Conservation (phyloP, 2,329 filamentous ascomycete species). For the Hyphodiscus sp. region DNA sequence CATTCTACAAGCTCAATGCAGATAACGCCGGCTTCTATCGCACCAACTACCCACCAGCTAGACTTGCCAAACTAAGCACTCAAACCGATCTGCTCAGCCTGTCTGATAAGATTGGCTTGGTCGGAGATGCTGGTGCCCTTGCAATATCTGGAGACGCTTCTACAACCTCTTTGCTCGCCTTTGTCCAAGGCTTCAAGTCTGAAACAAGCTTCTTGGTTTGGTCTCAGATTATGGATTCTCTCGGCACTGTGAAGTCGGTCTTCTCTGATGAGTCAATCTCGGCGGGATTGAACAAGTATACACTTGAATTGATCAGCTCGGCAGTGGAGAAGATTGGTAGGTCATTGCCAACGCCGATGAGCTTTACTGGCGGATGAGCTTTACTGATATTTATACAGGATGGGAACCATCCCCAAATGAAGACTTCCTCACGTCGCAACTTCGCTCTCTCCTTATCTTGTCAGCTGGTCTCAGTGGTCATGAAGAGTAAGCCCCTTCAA, state of each 20-base stretch:
- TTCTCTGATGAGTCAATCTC: slow-evolving; percentile 70
- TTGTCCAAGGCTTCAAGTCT: slow-evolving; percentile 75
- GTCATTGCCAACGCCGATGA: neutral
- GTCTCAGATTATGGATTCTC: slow-evolving; percentile 73
- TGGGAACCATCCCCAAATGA: slow-evolving; percentile 79
- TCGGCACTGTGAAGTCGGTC: slow-evolving; percentile 73
- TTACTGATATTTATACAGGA: slow-evolving; percentile 30
- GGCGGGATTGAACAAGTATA: slow-evolving; percentile 70
- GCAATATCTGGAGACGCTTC: slow-evolving; percentile 81
- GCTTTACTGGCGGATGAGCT: too few relatives aligned
- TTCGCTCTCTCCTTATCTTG: slow-evolving; percentile 74
- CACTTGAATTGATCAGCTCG: slow-evolving; percentile 66
- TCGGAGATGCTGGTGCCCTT: slow-evolving; percentile 84
- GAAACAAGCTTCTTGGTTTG: slow-evolving; percentile 87
- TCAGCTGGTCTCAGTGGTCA: slow-evolving; percentile 73
- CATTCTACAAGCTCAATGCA: slow-evolving; percentile 92
- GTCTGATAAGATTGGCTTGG: slow-evolving; percentile 87
- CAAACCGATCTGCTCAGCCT: slow-evolving; percentile 70
- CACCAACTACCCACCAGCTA: slow-evolving; percentile 83
- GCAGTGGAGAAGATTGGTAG: slow-evolving; percentile 65
- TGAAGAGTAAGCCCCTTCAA: slow-evolving; percentile 50
- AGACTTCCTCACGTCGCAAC: slow-evolving; percentile 73
- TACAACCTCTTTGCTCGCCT: slow-evolving; percentile 73
- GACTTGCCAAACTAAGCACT: slow-evolving; percentile 72
- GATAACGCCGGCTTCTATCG: slow-evolving; percentile 75